A percentile compares a stretch with the other conserved stretches of the same genome.
These are phyloP conservation scores for Clarkia xantiana DNA, from an alignment of 345 rosid species.

Conservation along the genomic window DNA sequence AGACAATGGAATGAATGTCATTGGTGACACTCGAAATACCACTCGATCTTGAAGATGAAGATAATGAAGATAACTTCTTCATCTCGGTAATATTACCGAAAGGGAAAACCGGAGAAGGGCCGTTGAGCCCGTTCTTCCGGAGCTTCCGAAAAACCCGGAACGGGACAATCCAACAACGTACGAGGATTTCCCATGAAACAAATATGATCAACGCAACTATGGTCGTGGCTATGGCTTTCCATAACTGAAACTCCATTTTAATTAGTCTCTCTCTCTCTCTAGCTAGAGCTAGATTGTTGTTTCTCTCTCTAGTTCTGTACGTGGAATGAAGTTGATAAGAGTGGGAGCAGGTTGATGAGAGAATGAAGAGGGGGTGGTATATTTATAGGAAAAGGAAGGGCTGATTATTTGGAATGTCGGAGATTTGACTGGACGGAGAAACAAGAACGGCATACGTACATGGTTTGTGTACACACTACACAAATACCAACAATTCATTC, in stretches of 20 bases:
- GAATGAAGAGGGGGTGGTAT: slow-evolving; percentile 7
- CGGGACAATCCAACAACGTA: slow-evolving; percentile 57
- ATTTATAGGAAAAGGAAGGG: slow-evolving; percentile 22
- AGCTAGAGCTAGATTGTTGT: background rate
- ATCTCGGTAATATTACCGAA: slow-evolving; percentile 64
- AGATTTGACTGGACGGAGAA: background rate
- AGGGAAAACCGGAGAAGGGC: slow-evolving; percentile 75
- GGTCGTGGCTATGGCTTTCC: slow-evolving; percentile 3
- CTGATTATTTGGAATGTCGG: slow-evolving; percentile 10
- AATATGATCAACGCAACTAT: slow-evolving; percentile 14
- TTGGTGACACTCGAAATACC: slow-evolving; percentile 25
- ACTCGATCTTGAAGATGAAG: slow-evolving; percentile 14
- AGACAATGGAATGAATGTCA: slow-evolving; percentile 64
- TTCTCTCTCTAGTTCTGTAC: background rate
- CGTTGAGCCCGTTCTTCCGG: slow-evolving; percentile 46
- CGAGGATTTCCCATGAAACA: slow-evolving; percentile 22
- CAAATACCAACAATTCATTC: no score
- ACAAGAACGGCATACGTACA: no score
- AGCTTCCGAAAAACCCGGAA: slow-evolving; percentile 34
- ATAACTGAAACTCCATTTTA: slow-evolving; percentile 13
- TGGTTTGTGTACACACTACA: no score
- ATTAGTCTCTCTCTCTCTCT: slow-evolving; percentile 6
- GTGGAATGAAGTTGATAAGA: background rate
- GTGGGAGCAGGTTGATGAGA: background rate
- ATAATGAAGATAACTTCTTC: slow-evolving; percentile 18